Evolutionary conservation across 306 rosid species (phyloP), one percentile per base, ranked within the genome.

Genomic region (Lathyrus sativus): DNA sequence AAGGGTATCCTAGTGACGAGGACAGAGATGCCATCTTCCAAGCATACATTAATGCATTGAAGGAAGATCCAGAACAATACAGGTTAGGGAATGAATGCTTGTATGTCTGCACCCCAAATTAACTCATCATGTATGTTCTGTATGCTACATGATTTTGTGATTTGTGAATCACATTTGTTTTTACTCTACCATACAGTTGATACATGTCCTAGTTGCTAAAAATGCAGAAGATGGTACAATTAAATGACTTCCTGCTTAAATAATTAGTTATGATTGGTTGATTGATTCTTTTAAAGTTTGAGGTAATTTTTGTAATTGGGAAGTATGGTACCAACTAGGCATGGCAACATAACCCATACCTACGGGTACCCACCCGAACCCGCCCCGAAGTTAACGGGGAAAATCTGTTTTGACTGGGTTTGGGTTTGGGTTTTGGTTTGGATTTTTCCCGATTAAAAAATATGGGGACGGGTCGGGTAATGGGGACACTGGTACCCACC

Each of bases 1-100:
- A 95, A n/a, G 97, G 99, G 46, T 91, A 95, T 83, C 92, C 96
- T 45, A 85, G 91, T 61, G 91, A 90, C 69, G 92, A 90, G 78
- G 99, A 91, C 70, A 87, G 86, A 43, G 87, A 85, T 10, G 95
- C 86, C 70, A 95, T 88, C 84, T 91, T 95, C 89, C 82, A 85
- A 74, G 96, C 96, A 6, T 95, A 95, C 63, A 79, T 91, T 19
- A 79, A 78, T 11, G 97, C 96, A 4, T 69, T 95, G 80, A 84
- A 91, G 2, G 96, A 95, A 88, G 92, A 91, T 42, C 97, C 99
- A 29, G 82, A 81, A 13, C 85, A 84, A 75, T 95, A 95, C 80
- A 95, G 97, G 99, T 95, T 73, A 57, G 79, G 53, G 79, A 72
- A 67, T 19, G 18, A 7, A 49, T 62, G 67, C 19, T 39, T 62